A percentile compares a stretch with the other conserved stretches of the same genome.
Conservation (phyloP, 148 eudicot species). For the Fagopyrum homotropicum region DNA sequence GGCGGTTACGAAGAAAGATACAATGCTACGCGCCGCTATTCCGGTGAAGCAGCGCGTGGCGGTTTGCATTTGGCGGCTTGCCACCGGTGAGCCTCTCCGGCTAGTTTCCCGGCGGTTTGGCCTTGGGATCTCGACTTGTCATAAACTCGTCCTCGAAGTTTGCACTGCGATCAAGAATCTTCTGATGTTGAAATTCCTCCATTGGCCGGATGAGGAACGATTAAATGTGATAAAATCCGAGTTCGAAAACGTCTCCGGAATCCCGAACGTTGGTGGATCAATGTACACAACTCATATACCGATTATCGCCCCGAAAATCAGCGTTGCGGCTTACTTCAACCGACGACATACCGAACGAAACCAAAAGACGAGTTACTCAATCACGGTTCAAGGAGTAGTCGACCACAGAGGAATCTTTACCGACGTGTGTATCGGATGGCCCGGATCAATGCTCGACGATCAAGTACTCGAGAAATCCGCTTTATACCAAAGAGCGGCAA, state of each 20-base stretch:
- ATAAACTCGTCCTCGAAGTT: conserved; percentile 63
- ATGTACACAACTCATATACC: conserved; percentile 77
- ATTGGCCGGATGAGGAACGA: conserved; percentile 48
- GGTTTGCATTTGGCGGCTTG: conserved; percentile 69
- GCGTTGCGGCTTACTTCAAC: conserved; percentile 49
- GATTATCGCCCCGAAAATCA: conserved; percentile 60
- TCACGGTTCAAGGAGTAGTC: conserved; percentile 69
- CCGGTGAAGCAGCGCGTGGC: conserved; percentile 77
- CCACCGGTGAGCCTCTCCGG: conserved; percentile 74
- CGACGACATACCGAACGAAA: conserved; percentile 72
- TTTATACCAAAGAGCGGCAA: conserved; percentile 33
- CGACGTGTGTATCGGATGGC: conserved; percentile 75
- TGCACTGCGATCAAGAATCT: conserved; percentile 46
- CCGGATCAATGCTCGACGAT: conserved; percentile 74
- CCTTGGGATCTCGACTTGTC: conserved; percentile 72
- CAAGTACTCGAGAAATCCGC: conserved; percentile 51
- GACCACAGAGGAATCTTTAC: conserved; percentile 49
- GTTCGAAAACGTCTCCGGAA: conserved; percentile 43
- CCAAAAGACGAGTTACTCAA: conserved; percentile 60
- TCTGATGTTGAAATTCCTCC: conserved; percentile 47
- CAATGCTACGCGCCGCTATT: conserved; percentile 58
- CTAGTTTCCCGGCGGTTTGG: conserved; percentile 67
- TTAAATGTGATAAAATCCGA: conserved; percentile 21
- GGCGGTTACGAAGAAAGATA: conserved; percentile 49
- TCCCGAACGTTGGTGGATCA: conserved; percentile 52